Percentiles rank a stretch among this genome's conserved stretches.
phyloP scores from a whole-genome alignment of 495 filamentous ascomycete genomes.

The Penicillium silybi region DNA sequence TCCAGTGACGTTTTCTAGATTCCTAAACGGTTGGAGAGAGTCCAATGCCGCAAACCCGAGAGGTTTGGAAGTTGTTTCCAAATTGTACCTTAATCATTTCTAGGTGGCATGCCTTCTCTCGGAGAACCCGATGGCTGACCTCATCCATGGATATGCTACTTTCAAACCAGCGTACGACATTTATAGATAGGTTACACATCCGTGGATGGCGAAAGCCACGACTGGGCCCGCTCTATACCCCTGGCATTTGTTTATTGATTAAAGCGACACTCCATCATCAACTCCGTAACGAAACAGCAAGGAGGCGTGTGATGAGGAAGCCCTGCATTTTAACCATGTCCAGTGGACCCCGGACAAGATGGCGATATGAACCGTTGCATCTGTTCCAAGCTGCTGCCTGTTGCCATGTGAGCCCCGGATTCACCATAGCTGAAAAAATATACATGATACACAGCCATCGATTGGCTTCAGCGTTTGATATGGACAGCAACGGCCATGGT shows the following conservation, averaged over 20 bases:
- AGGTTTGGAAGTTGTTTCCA: too few relatives aligned
- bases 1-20: too few relatives aligned
- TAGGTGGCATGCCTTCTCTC: too few relatives aligned
- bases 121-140: too few relatives aligned
- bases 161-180: too few relatives aligned
- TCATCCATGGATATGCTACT: too few relatives aligned
- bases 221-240: neutral
- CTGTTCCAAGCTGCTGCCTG: neutral
- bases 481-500: neutral
- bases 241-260: neutral
- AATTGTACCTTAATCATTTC: too few relatives aligned
- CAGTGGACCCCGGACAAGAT: neutral
- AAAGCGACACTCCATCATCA: neutral
- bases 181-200: too few relatives aligned
- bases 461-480: neutral
- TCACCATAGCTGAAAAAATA: neutral
- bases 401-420: neutral
- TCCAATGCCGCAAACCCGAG: too few relatives aligned
- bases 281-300: neutral
- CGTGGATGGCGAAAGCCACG: too few relatives aligned
- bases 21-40: neutral
- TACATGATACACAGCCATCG: neutral
- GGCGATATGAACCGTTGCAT: neutral
- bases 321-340: neutral
- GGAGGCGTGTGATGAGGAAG: neutral